Conservation (phyloP, 2,329 filamentous ascomycete species). For the Pseudocercospora fijiensis region DNA sequence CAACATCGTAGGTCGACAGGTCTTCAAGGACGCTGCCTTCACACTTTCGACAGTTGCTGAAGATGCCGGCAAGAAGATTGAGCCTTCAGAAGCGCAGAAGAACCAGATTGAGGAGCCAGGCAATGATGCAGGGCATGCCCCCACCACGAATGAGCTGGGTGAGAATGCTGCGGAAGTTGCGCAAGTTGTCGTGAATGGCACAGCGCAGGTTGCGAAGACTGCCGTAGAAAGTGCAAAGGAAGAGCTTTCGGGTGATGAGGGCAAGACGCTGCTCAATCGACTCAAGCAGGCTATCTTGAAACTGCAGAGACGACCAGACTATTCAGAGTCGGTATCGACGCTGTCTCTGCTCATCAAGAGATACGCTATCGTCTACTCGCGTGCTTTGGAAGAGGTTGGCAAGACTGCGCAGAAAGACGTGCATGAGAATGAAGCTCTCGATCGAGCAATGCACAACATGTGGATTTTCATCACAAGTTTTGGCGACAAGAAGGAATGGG, state of each 20-base stretch:
- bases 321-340: slow-evolving; percentile 80
- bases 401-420: slow-evolving; percentile 68
- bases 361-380: slow-evolving; percentile 76
- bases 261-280: slow-evolving; percentile 69
- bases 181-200: slow-evolving; percentile 48
- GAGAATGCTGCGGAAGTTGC: slow-evolving; percentile 46
- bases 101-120: slow-evolving; percentile 54
- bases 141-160: slow-evolving; percentile 62
- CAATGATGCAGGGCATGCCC: slow-evolving; percentile 51
- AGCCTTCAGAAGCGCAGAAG: slow-evolving; percentile 64
- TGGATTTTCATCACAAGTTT: slow-evolving; percentile 80
- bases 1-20: slow-evolving; percentile 72
- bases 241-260: slow-evolving; percentile 70
- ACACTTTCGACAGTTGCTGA: slow-evolving; percentile 74
- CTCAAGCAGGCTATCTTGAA: slow-evolving; percentile 74
- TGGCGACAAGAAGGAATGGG: slow-evolving; percentile 72
- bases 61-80: slow-evolving; percentile 69
- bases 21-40: slow-evolving; percentile 83
- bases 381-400: slow-evolving; percentile 66
- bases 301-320: slow-evolving; percentile 74
- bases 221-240: slow-evolving; percentile 70
- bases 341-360: slow-evolving; percentile 72
- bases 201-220: slow-evolving; percentile 52
- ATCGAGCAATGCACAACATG: slow-evolving; percentile 73
- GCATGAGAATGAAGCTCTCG: slow-evolving; percentile 69